Conservation (phyloP, 257 asterid genomes). For the Solanum okadae region DNA sequence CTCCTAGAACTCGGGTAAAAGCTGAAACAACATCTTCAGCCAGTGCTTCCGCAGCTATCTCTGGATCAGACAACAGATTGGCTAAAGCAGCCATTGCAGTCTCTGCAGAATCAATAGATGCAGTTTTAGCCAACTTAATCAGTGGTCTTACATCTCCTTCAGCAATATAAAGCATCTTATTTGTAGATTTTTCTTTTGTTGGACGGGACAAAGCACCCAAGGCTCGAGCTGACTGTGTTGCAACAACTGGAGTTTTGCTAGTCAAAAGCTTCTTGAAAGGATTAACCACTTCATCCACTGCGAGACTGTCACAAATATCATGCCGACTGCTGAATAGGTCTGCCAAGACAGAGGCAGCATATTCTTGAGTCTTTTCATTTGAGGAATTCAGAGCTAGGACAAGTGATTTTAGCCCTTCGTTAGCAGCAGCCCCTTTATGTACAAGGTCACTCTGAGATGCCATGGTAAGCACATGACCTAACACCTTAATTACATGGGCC, state of each 20-base stretch:
- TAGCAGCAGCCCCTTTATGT: slow-evolving; percentile 42
- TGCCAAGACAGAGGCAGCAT: slow-evolving; percentile 68
- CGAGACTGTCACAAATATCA: slow-evolving; percentile 65
- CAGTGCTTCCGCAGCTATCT: slow-evolving; percentile 70
- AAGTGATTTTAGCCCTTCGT: slow-evolving; percentile 67
- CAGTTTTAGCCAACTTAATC: slow-evolving; percentile 63
- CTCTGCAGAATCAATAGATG: slow-evolving; percentile 67
- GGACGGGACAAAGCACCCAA: slow-evolving; percentile 65
- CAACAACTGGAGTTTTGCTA: slow-evolving; percentile 52
- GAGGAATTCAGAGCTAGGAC: slow-evolving; percentile 72
- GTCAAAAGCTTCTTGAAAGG: slow-evolving; percentile 57
- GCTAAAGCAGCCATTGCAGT: slow-evolving; percentile 76
- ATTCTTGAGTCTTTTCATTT: slow-evolving; percentile 55
- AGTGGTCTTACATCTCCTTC: slow-evolving; percentile 65
- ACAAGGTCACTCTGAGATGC: slow-evolving; percentile 65
- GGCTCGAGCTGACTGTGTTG: slow-evolving; percentile 70
- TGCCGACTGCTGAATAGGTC: slow-evolving; percentile 50
- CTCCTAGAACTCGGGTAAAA: slow-evolving; percentile 57
- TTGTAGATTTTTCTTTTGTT: slow-evolving; percentile 28
- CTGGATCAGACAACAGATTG: slow-evolving; percentile 58
- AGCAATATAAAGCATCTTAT: slow-evolving; percentile 45
- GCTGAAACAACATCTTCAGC: slow-evolving; percentile 79
- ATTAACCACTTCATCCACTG: slow-evolving; percentile 57
- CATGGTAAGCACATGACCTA: slow-evolving; percentile 73
- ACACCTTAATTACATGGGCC: slow-evolving; percentile 46